Evolutionary conservation across 2,329 filamentous ascomycete species (phyloP), one percentile per base, ranked within the genome.

Genomic region (Calonectria multiphialidica): DNA sequence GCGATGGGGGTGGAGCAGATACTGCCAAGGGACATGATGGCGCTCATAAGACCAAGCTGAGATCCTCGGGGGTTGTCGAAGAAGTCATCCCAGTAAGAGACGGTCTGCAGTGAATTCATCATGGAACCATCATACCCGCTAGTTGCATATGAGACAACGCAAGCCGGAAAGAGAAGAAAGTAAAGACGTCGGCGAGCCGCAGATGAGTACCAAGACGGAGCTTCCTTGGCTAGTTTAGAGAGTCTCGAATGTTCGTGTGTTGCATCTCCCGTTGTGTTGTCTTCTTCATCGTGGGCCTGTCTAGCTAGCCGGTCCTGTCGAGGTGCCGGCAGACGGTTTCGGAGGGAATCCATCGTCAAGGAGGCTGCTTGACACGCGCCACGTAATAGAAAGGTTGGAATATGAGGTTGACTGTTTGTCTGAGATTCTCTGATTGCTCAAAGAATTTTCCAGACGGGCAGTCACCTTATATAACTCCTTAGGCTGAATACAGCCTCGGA

Each of bases 1-100:
- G 80, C 81, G 37, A 83, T 74, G 0, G 80, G 79, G 2, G 78
- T 78, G 1, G 77, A 77, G 42, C 83, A 83, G 16, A 90, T 81
- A 23, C 83, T 85, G 62, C 88, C 88, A 16, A 89, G 82, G 13
- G 85, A 84, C 82, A 88, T 86, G 73, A 88, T 87, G 40, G 85
- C 85, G 64, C 77, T 82, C 75, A 83, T 79, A 3, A 83, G 73
- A 0, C 81, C 81, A 3, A 82, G 76, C 6, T 78, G 77, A 5
- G 81, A 75, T 0, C 83, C 81, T 5, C 77, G 74, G 0, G 83
- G 83, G 42, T 81, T 80, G 30, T 79, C 76, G 33, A 85, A 84
- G 63, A 81, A 87, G n/a, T 82, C 81, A 42, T 86, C 81, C 85
- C 85, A 87, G 16, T 82, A 80, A 0, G 81, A 76, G 0, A 87